Evolutionary conservation across 805 yeast species (phyloP).

Genomic region (Grigorovia transvaalensis): DNA sequence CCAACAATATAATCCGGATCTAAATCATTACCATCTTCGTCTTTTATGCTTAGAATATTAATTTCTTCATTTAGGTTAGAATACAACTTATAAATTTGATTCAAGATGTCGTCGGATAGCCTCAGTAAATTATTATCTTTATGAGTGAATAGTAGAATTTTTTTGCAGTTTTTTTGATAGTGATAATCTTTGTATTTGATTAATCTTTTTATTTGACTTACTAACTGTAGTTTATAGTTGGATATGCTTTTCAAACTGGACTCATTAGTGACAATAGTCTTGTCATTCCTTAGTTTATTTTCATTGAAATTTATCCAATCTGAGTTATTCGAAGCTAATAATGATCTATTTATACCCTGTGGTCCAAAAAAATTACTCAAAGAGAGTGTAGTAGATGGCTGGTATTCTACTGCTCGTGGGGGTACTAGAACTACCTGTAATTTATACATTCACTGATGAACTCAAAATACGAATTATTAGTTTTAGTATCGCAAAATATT

Average conservation of each 20-base stretch:
- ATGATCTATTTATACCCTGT: not conserved
- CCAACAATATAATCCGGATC: conserved; percentile 63
- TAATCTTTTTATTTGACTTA: not conserved
- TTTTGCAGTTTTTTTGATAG: conserved; percentile 20
- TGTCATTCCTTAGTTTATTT: not conserved
- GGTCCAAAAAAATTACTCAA: not conserved
- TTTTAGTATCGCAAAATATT: not conserved
- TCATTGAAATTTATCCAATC: not conserved
- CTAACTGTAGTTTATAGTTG: too few species aligned
- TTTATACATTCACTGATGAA: conserved; percentile 5
- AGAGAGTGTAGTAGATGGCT: not conserved
- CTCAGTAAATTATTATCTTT: conserved; percentile 35
- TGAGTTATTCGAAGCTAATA: not conserved
- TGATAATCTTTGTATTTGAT: not conserved
- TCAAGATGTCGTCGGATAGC: conserved; percentile 43
- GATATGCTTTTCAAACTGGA: not conserved
- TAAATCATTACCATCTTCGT: conserved; percentile 54
- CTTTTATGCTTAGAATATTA: conserved; percentile 50
- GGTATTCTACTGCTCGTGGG: conserved; percentile 5
- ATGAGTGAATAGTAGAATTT: conserved; percentile 54
- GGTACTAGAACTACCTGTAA: conserved; percentile 9
- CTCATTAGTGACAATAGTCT: not conserved
- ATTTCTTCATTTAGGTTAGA: conserved; percentile 45
- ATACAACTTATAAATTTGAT: conserved; percentile 48
- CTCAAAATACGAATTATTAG: not conserved